Evolutionary conservation across 352 stramenopile genomes (phyloP).

Genomic region (Lagenidium sp.): DNA sequence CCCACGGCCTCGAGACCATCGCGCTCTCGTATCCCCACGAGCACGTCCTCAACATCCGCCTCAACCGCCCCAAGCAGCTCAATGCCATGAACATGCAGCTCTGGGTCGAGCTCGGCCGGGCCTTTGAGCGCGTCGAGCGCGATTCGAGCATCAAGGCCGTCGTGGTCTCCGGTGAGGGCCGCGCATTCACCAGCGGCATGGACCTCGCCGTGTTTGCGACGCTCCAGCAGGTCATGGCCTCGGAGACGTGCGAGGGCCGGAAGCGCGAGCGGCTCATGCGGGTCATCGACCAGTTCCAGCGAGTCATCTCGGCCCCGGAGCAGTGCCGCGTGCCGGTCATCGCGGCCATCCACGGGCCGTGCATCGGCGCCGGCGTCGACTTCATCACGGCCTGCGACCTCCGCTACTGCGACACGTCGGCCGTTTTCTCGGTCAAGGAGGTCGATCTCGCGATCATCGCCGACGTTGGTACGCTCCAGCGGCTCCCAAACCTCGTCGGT

Average conservation of each 20-base stretch:
- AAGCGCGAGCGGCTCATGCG: conserved; percentile 76
- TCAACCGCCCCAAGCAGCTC: conserved; percentile 74
- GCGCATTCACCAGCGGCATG: conserved; percentile 84
- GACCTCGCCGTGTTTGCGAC: conserved; percentile 79
- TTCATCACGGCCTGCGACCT: conserved; percentile 85
- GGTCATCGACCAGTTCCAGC: conserved; percentile 79
- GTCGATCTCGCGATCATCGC: conserved; percentile 86
- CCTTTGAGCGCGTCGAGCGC: conserved; percentile 58
- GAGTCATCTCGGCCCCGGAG: conserved; percentile 76
- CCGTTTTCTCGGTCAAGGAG: conserved; percentile 83
- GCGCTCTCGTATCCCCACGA: conserved; percentile 22
- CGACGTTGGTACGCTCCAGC: conserved; percentile 83
- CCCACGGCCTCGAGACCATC: conserved; percentile 49
- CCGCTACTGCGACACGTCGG: conserved; percentile 75
- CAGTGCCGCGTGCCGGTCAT: conserved; percentile 81
- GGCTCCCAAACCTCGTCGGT: conserved; percentile 76
- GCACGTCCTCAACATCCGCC: conserved; percentile 66
- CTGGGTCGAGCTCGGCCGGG: conserved; percentile 69
- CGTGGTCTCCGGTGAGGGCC: conserved; percentile 70
- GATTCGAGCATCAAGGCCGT: conserved; percentile 65
- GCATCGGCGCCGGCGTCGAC: conserved; percentile 82
- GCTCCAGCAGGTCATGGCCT: conserved; percentile 53
- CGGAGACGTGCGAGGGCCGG: conserved; percentile 62
- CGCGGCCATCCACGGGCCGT: conserved; percentile 66
- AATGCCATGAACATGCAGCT: conserved; percentile 90